These are phyloP conservation scores for Candida morakotiae DNA, from an alignment of 805 yeast genomes.

Conservation along the genomic window DNA sequence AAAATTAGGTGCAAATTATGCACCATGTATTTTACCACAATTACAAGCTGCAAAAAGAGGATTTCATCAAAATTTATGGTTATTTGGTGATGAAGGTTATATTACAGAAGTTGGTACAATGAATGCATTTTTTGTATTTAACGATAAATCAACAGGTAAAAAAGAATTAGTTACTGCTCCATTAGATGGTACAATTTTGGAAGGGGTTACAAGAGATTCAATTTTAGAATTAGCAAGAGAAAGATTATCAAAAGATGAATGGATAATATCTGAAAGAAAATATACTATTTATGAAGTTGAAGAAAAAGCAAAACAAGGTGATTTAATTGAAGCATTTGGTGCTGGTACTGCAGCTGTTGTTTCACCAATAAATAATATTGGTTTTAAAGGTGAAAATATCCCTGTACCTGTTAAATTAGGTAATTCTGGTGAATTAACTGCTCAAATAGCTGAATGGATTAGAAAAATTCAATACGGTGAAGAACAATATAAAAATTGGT, in stretches of 20 bases:
- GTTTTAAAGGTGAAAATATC: constrained; percentile 71
- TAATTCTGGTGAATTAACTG: constrained; percentile 79
- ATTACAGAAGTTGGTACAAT: constrained; percentile 97
- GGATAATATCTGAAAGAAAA: constrained; percentile 82
- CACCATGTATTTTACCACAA: constrained; percentile 92
- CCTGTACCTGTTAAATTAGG: constrained; percentile 77
- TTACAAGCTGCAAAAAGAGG: constrained; percentile 87
- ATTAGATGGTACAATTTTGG: constrained; percentile 93
- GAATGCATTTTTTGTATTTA: constrained; percentile 89
- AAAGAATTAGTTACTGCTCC: constrained; percentile 95
- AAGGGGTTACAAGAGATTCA: constrained; percentile 95
- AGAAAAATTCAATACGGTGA: constrained; percentile 88
- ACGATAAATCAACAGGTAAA: constrained; percentile 58
- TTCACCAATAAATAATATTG: constrained; percentile 86
- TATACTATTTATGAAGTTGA: constrained; percentile 77
- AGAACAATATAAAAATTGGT: constrained; percentile 58
- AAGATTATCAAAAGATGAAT: constrained; percentile 68
- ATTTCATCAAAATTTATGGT: constrained; percentile 94
- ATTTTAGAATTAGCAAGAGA: constrained; percentile 73
- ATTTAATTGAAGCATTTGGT: constrained; percentile 91
- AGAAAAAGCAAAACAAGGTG: constrained; percentile 72
- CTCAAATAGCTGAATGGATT: constrained; percentile 80
- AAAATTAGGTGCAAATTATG: constrained; percentile 96
- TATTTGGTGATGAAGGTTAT: constrained; percentile 80
- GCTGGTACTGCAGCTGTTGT: constrained; percentile 99